Conservation (phyloP, 2,329 filamentous ascomycete genomes). For the Teratosphaeriaceae sp. region DNA sequence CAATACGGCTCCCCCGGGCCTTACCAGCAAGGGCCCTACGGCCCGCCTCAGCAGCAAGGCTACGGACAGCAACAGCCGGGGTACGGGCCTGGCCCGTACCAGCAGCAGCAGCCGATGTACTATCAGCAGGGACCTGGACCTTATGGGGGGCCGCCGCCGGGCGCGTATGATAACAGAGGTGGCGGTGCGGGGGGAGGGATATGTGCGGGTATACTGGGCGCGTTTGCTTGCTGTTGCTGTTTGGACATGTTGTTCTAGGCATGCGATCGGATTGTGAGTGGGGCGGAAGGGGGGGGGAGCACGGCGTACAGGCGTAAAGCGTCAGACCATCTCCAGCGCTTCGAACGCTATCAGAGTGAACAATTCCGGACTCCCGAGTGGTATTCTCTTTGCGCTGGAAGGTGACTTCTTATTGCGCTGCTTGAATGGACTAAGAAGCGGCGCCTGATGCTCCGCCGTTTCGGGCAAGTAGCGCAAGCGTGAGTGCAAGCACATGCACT, state of each 20-base stretch:
- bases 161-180: constrained; percentile 19
- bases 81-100: neutral
- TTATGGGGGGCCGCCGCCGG: constrained; percentile 21
- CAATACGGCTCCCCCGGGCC: neutral
- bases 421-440: constrained; percentile 3
- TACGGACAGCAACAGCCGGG: constrained; percentile 3
- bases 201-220: constrained; percentile 42
- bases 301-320: neutral
- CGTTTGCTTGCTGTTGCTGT: constrained; percentile 45
- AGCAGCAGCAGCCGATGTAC: constrained; percentile 9
- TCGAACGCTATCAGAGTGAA: too few relatives aligned
- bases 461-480: constrained; percentile 2
- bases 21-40: constrained; percentile 3
- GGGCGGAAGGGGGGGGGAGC: neutral
- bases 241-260: constrained; percentile 30
- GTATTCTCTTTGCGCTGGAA: too few relatives aligned
- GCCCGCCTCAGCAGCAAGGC: constrained; percentile 2
- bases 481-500: neutral
- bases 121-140: constrained; percentile 13
- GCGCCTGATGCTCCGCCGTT: constrained; percentile 9
- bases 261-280: neutral
- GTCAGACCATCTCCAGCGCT: too few relatives aligned
- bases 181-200: constrained; percentile 29
- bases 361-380: too few relatives aligned
- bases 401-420: constrained; percentile 9